Conservation (phyloP, 2,329 filamentous ascomycete species). For the Zymoseptoria ardabiliae region DNA sequence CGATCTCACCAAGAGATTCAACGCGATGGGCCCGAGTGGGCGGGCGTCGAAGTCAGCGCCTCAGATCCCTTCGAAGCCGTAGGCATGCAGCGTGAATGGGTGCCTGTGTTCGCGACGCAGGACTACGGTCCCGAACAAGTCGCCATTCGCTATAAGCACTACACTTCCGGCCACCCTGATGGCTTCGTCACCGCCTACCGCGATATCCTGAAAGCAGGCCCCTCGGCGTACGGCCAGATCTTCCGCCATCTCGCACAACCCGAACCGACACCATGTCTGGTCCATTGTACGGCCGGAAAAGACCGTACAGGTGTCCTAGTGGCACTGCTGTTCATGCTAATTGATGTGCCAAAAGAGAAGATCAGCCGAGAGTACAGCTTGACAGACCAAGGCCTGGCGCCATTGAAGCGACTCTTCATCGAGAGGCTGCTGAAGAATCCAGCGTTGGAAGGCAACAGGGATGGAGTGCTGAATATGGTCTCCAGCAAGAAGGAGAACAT, state of each 20-base stretch:
- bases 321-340: conserved; percentile 57
- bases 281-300: conserved; percentile 73
- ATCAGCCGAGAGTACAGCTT: conserved; percentile 64
- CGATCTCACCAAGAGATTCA: conserved; percentile 55
- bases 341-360: conserved; percentile 51
- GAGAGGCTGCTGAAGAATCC: conserved; percentile 47
- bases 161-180: conserved; percentile 47
- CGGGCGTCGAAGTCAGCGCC: conserved; percentile 15
- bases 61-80: conserved; percentile 31
- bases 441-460: conserved; percentile 41
- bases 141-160: conserved; percentile 54
- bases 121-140: conserved; percentile 58
- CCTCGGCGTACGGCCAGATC: conserved; percentile 51
- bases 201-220: conserved; percentile 51
- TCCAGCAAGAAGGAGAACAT: conserved; percentile 45
- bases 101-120: conserved; percentile 56
- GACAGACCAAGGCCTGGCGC: conserved; percentile 54
- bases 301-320: conserved; percentile 67
- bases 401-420: conserved; percentile 41
- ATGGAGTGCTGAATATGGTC: conserved; percentile 40
- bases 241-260: conserved; percentile 49
- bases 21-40: conserved; percentile 31
- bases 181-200: conserved; percentile 60
- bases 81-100: conserved; percentile 50
- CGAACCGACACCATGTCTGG: conserved; percentile 46